Base-by-base conservation (phyloP, 2,329 filamentous ascomycete species). In the Didymella sp. region DNA sequence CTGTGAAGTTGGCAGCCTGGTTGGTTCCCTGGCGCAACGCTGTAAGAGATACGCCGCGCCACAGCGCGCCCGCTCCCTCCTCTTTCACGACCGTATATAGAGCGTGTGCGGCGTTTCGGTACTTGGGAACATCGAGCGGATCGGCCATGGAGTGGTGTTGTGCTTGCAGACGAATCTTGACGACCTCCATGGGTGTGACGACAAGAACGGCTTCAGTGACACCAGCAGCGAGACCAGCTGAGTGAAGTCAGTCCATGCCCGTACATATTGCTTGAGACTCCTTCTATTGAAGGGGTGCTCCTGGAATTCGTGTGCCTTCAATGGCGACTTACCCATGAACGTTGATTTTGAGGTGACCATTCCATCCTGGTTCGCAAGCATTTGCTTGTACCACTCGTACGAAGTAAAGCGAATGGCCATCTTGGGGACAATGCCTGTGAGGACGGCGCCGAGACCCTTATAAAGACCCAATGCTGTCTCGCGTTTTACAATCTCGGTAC, bases 361-460 rank as follows among this genome's bases (percentile, higher is more conserved):
- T 40, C 91, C 90, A 2, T 86, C 73, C 63, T 85, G 79, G 76
- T 91, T 83, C 40, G 91, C 87, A 22, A 97, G 82, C 60, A 89
- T 60, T 74, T 92, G 87, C 85, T 98, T 98, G 80, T 98, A 99
- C 75, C 86, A 87, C 78, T 98, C 95, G 78, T 98, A 99, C 52
- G 91, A 96, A 44, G 94, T 96, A 80, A 99, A 99, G 35, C 95
- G 91, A 76, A 98, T 99, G 60, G 95, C 95, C 95, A 99, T 99
- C 80, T 99, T 99, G 52, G 95, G 95, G 21, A 99, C 87, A 76
- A 99, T 99, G 66, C 95, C 95, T 22, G 93, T 97, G 57, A 98
- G 78, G 38, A 99, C 95, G 52, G 95, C 95, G 60, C 95, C 95
- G n/a, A 99, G 86, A 66, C 95, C 95, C 82, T 99, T 99, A 85